Percentiles rank a stretch among this genome's conserved stretches.
Conservation (phyloP, 1,284 basidiomycete genomes). For the Rhodotorula sp. region DNA sequence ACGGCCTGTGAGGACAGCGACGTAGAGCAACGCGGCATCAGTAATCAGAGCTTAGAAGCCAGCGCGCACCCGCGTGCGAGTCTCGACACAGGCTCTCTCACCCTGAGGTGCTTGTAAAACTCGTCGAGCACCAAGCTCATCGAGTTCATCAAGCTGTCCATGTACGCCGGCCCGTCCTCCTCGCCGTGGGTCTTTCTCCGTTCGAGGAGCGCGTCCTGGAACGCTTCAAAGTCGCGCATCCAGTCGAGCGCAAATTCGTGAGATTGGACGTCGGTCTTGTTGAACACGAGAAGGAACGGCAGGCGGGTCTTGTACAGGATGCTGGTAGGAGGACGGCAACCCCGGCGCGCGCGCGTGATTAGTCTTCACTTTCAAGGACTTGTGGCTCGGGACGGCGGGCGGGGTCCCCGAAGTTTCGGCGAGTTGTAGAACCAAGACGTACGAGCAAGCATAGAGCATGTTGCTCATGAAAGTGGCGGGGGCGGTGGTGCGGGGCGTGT, state of each 20-base stretch:
- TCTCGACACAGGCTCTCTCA: slow-evolving; percentile 48
- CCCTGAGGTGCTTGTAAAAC: slow-evolving; percentile 95
- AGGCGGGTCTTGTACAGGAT: slow-evolving; percentile 98
- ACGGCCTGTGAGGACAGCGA: slow-evolving; percentile 63
- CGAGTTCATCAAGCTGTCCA: slow-evolving; percentile 98
- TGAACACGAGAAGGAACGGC: slow-evolving; percentile 97
- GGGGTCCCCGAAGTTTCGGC: not conserved
- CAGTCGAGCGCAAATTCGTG: slow-evolving; percentile 92
- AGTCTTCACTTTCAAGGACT: not conserved
- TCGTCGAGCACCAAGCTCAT: slow-evolving; percentile 99
- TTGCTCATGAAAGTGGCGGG: slow-evolving; percentile 99
- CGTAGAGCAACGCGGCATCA: not conserved
- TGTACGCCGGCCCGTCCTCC: slow-evolving; percentile 83
- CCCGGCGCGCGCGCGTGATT: not conserved
- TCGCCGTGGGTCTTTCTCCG: slow-evolving; percentile 55
- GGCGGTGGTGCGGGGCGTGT: slow-evolving; percentile 89
- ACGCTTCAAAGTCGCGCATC: slow-evolving; percentile 94
- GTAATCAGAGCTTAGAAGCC: not conserved
- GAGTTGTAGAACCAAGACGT: slow-evolving; percentile 43
- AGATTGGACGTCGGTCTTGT: slow-evolving; percentile 87
- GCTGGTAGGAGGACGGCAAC: slow-evolving; percentile 52
- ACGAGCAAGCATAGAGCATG: slow-evolving; percentile 99
- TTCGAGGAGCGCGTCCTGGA: slow-evolving; percentile 54
- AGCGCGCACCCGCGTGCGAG: not conserved
- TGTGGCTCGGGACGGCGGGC: no score